Evolutionary conservation across 78 protist genomes (phyloP).

Genomic region (Dictyostelium citrinum): DNA sequence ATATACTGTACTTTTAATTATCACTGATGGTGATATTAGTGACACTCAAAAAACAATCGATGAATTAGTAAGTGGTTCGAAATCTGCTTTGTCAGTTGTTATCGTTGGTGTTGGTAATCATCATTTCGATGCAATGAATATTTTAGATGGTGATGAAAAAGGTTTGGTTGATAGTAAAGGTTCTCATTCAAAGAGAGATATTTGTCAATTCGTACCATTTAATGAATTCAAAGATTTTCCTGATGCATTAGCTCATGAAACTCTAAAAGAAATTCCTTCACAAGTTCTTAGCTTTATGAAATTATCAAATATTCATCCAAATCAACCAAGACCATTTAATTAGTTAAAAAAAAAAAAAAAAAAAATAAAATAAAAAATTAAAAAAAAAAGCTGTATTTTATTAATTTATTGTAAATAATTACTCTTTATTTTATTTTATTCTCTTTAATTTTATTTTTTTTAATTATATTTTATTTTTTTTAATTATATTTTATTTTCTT

Average conservation of each 20-base stretch:
- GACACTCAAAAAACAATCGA: slow-evolving; percentile 82
- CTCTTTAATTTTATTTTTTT: not conserved
- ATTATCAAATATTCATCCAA: not conserved
- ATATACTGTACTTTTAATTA: slow-evolving; percentile 81
- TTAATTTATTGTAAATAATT: too few species aligned
- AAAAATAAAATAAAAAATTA: not conserved
- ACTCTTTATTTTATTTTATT: not conserved
- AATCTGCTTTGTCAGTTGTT: slow-evolving; percentile 81
- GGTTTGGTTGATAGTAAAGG: not conserved
- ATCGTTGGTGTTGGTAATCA: slow-evolving; percentile 88
- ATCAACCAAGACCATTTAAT: not conserved
- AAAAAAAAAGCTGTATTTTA: too few species aligned
- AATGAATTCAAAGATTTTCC: not conserved
- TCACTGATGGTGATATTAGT: slow-evolving; percentile 85
- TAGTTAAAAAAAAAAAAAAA: not conserved
- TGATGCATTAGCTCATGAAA: slow-evolving; percentile 38
- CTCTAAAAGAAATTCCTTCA: slow-evolving; percentile 73
- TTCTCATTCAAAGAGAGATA: slow-evolving; percentile 69
- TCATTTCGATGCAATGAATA: slow-evolving; percentile 77
- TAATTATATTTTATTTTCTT: too few species aligned
- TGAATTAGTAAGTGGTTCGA: slow-evolving; percentile 43
- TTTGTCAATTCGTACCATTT: slow-evolving; percentile 91
- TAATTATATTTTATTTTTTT: too few species aligned
- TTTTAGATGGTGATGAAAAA: slow-evolving; percentile 85
- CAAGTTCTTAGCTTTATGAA: slow-evolving; percentile 20